A percentile compares a stretch with the other conserved stretches of the same genome.
These are phyloP conservation scores for Calonectria pauciramosa DNA, from an alignment of 2,329 filamentous ascomycete species.

Conservation along the genomic window DNA sequence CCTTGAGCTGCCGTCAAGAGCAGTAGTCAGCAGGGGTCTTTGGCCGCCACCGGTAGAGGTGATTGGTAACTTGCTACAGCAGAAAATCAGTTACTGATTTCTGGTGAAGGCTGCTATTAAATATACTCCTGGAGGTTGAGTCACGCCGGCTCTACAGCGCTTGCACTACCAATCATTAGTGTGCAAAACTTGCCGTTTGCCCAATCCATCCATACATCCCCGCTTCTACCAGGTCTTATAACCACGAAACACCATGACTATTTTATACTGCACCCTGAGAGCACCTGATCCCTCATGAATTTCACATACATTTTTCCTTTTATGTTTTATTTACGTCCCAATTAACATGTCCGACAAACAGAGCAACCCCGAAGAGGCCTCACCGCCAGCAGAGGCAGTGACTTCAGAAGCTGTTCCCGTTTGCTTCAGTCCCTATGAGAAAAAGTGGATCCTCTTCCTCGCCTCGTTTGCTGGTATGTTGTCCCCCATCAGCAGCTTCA, in stretches of 20 bases:
- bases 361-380: background rate
- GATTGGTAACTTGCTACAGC: background rate
- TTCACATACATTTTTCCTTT: background rate
- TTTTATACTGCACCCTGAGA: background rate
- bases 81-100: background rate
- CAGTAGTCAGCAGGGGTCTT: background rate
- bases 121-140: background rate
- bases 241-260: background rate
- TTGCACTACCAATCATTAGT: background rate
- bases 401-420: background rate
- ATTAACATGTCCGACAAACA: background rate
- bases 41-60: background rate
- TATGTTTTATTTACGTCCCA: no score
- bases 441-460: background rate
- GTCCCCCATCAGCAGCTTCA: background rate
- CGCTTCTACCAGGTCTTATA: background rate
- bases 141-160: background rate
- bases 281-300: no score
- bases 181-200: background rate
- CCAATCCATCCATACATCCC: background rate
- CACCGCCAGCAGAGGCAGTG: background rate
- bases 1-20: background rate
- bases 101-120: background rate
- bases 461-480: background rate
- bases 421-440: background rate